phyloP scores from a whole-genome alignment of 495 filamentous ascomycete genomes.

The Paragyromitra xinjiangensis region DNA sequence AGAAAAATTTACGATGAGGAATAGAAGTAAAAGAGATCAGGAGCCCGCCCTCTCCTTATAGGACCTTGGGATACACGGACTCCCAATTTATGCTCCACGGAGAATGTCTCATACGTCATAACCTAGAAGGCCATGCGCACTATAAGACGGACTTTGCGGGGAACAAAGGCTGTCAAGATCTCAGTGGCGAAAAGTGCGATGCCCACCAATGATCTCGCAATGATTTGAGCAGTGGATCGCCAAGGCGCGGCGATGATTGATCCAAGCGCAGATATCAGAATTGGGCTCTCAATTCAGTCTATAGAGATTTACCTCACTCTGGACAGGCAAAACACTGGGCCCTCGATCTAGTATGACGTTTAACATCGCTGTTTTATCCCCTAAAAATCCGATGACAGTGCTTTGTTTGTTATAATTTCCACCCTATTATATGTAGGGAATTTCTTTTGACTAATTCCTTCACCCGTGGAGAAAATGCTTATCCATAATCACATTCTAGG shows the following conservation, averaged over 20 bases:
- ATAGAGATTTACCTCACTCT: no score
- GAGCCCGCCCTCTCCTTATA: not conserved
- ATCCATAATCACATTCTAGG: not conserved
- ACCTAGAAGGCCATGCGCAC: not conserved
- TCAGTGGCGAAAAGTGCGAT: constrained; percentile 8
- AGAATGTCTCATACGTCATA: constrained; percentile 14
- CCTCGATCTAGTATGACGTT: no score
- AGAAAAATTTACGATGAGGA: not conserved
- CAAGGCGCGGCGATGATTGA: not conserved
- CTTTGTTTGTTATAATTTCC: not conserved
- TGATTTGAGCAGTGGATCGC: constrained; percentile 5
- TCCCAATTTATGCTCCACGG: not conserved
- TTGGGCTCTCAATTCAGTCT: not conserved
- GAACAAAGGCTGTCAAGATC: constrained; percentile 11
- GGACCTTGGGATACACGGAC: not conserved
- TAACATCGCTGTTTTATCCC: not conserved
- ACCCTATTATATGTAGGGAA: not conserved
- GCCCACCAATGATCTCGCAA: not conserved
- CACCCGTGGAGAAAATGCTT: not conserved
- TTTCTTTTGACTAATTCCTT: not conserved
- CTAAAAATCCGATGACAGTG: not conserved
- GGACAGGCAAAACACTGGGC: no score
- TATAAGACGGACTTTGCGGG: constrained; percentile 13
- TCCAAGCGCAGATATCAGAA: not conserved
- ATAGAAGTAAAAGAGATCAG: not conserved